These are phyloP conservation scores for Fusarium mangiferae DNA, from an alignment of 2,329 filamentous ascomycete genomes.

Conservation along the genomic window DNA sequence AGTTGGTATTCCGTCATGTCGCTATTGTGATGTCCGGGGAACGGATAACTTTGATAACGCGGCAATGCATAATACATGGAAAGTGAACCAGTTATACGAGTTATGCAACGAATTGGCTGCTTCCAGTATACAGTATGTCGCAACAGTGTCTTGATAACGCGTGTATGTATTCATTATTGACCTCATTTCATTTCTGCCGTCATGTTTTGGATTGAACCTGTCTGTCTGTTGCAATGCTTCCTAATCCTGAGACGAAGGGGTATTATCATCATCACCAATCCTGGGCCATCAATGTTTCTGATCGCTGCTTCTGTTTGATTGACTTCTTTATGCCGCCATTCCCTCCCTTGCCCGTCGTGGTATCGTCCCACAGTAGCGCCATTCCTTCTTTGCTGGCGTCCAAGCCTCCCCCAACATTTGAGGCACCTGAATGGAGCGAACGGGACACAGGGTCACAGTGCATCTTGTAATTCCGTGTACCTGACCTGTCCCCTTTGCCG, in stretches of 20 bases:
- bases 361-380: conserved; percentile 44
- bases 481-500: conserved; percentile 9
- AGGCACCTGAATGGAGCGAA: conserved; percentile 10
- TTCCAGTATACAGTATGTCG: conserved; percentile 17
- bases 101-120: conserved; percentile 20
- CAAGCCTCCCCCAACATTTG: conserved; percentile 29
- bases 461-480: not conserved
- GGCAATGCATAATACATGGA: not conserved
- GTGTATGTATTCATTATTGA: not conserved
- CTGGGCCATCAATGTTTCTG: conserved; percentile 31
- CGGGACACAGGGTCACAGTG: conserved; percentile 29
- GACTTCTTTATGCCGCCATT: conserved; percentile 35
- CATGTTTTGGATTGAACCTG: conserved; percentile 30
- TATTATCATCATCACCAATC: conserved; percentile 37
- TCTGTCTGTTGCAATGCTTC: conserved; percentile 31
- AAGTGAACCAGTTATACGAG: conserved; percentile 3
- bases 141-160: conserved; percentile 24
- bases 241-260: conserved; percentile 36
- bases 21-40: conserved; percentile 10
- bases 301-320: conserved; percentile 32
- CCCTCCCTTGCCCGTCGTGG: conserved; percentile 31
- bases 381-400: conserved; percentile 29
- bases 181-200: conserved; percentile 21
- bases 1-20: conserved; percentile 31
- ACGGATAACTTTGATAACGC: conserved; percentile 15